These are phyloP conservation scores for Calocybe gambosa DNA, from an alignment of 1,284 basidiomycete species.

Conservation along the genomic window DNA sequence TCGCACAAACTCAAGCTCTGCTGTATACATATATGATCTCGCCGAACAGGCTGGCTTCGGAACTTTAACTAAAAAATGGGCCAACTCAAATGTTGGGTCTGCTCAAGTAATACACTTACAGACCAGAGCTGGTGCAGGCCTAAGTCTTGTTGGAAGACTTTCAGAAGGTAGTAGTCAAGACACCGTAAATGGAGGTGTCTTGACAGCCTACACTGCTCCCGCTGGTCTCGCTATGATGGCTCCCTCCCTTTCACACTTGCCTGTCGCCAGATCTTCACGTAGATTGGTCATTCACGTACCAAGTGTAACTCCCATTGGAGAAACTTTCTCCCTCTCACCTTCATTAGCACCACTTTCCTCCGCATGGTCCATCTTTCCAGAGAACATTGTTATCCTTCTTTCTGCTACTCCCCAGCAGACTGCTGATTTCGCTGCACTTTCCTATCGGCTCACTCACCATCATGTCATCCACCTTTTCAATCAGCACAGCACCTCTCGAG, in stretches of 20 bases:
- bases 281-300: slow-evolving; percentile 78
- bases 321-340: slow-evolving; percentile 65
- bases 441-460: slow-evolving; percentile 53
- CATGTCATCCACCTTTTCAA: slow-evolving; percentile 81
- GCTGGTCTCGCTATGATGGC: slow-evolving; percentile 74
- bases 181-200: slow-evolving; percentile 45
- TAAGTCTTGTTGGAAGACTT: slow-evolving; percentile 77
- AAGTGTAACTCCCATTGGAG: slow-evolving; percentile 57
- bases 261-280: slow-evolving; percentile 51
- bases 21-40: slow-evolving; percentile 76
- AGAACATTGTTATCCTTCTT: slow-evolving; percentile 70
- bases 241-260: slow-evolving; percentile 61
- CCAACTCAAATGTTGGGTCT: slow-evolving; percentile 32
- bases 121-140: slow-evolving; percentile 83
- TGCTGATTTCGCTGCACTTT: slow-evolving; percentile 62
- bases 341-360: slow-evolving; percentile 65
- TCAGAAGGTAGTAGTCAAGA: slow-evolving; percentile 73
- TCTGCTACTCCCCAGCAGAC: slow-evolving; percentile 79
- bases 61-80: slow-evolving; percentile 58
- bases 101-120: slow-evolving; percentile 68
- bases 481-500: slow-evolving; percentile 63
- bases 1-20: slow-evolving; percentile 45
- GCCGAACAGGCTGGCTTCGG: slow-evolving; percentile 79
- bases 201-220: slow-evolving; percentile 76
- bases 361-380: slow-evolving; percentile 55